Percentiles rank a stretch among this genome's conserved stretches.
Conservation (phyloP, 345 rosid genomes). For the Kernera saxatilis region DNA sequence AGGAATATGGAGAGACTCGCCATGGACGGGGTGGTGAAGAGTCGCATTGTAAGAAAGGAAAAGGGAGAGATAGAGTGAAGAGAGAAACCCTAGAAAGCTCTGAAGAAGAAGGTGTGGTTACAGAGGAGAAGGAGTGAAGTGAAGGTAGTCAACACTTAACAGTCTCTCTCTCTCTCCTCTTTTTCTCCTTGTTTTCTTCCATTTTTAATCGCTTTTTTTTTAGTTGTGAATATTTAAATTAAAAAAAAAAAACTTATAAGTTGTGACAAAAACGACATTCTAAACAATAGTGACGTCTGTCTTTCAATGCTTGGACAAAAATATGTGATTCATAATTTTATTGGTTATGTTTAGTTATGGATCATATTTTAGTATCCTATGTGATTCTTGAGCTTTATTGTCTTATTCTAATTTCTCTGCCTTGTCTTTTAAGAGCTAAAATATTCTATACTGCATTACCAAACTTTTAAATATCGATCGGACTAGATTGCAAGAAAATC, state of each 20-base stretch:
- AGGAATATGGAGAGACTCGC: not conserved
- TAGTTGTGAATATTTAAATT: not conserved
- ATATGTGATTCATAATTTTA: not conserved
- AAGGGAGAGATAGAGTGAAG: not conserved
- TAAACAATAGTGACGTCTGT: conserved; percentile 15
- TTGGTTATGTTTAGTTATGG: not conserved
- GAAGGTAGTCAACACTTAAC: conserved; percentile 26
- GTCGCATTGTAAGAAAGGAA: conserved; percentile 9
- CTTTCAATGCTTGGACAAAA: conserved; percentile 8
- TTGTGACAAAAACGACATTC: conserved; percentile 31
- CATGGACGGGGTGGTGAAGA: conserved; percentile 7
- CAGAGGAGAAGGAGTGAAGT: conserved; percentile 9
- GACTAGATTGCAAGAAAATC: no score
- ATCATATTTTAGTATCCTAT: conserved; percentile 6
- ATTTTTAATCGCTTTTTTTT: not conserved
- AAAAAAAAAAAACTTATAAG: not conserved
- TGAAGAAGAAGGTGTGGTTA: conserved; percentile 3
- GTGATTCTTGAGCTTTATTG: not conserved
- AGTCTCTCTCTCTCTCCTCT: not conserved
- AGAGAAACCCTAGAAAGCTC: conserved; percentile 25
- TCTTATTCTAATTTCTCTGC: not conserved
- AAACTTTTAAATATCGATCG: not conserved
- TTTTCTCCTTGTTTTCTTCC: not conserved
- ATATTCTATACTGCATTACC: not conserved
- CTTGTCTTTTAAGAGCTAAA: not conserved